Base-by-base conservation (phyloP, 805 yeast species). In the Diddensiella transvaalensis region DNA sequence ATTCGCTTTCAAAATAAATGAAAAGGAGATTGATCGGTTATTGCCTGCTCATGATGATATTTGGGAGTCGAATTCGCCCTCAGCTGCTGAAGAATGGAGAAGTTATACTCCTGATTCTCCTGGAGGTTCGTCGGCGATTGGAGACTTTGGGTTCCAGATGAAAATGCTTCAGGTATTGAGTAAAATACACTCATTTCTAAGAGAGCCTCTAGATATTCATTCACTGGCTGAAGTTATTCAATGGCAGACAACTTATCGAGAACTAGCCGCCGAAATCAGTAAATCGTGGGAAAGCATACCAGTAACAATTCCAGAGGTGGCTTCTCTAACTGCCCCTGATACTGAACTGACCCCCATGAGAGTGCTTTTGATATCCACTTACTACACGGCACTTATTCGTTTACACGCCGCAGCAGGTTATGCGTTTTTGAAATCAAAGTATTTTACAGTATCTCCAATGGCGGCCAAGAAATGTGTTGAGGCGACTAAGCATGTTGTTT, bases 321-420 rank as follows among this genome's bases (percentile, higher is more conserved):
- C 8, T 8, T 6, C 17, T 8, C 13, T 26, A 13, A 26, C 6
- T 24, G 42, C 3, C 3, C 22, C 46, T 10, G 47, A 51, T n/a
- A 44, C 24, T 30, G 46, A 42, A 19, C 26, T 43, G 22, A 48
- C 41, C 21, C 60, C 60, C 18, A 43, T 53, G 49, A 42, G 49
- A 42, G 46, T 53, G 4, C 40, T 55, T 47, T 44, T 59, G 1
- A 56, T 55, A 36, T 48, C 63, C 3, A 50, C 55, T 1, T 59
- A 58, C 37, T 49, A 53, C 19, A 58, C 62, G 4, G 47, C 58
- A 3, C 47, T 57, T 10, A 54, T 59, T 18, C 54, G 62, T 19
- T 50, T 59, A 15, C 54, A 59, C 42, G 56, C 63, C 3, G 47
- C 59, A 11, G 63, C 60, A 5, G 63, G 59, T 3, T 59, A 57